Evolutionary conservation across 805 yeast genomes (phyloP), one percentile per base, ranked within the genome.

Genomic region (Ogataea thermomethanolica): DNA sequence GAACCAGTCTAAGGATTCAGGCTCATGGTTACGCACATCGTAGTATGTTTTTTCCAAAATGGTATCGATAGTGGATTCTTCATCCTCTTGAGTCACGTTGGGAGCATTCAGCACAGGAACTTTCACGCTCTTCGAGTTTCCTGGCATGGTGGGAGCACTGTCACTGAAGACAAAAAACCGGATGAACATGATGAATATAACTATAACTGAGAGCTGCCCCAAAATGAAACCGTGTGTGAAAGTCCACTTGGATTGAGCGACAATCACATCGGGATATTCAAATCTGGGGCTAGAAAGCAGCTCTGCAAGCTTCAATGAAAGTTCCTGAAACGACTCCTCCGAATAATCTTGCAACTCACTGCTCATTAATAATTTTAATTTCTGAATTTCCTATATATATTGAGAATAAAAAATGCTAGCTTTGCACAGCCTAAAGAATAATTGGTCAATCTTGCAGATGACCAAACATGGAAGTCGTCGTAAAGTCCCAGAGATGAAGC

Each of bases 1-100:
- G 61, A 93, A 88, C 99, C 99, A 93, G 60, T 93, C 99, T 45
- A 93, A 66, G 0, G 96, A 84, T 65, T 93, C 99, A 0, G 97
- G 76, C 12, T 80, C 71, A 59, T 93, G 99, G 20, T 79, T 80
- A 33, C 81, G 79, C 1, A 93, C 97, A 55, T 93, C 85, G 62
- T 93, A 93, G 57, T 88, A 88, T 0, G 97, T 89, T 53, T 89
- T 90, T 48, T 91, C 97, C 28, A 93, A 66, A 14, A 93, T 86
- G 0, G 77, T 39, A 31, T 49, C 59, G 20, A 44, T 44, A 1
- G 48, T 51, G 10, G 50, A 41, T 13, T 43, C 49, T 14, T 57
- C 45, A 24, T 40, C 43, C 26, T 46, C 51, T 20, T 37, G 41
- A 13, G 39, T 30, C 8, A 37, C 38, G 21, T 25, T 37, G 11